phyloP scores from a whole-genome alignment of 2,329 filamentous ascomycete genomes.

The Xylariomycetidae sp. region DNA sequence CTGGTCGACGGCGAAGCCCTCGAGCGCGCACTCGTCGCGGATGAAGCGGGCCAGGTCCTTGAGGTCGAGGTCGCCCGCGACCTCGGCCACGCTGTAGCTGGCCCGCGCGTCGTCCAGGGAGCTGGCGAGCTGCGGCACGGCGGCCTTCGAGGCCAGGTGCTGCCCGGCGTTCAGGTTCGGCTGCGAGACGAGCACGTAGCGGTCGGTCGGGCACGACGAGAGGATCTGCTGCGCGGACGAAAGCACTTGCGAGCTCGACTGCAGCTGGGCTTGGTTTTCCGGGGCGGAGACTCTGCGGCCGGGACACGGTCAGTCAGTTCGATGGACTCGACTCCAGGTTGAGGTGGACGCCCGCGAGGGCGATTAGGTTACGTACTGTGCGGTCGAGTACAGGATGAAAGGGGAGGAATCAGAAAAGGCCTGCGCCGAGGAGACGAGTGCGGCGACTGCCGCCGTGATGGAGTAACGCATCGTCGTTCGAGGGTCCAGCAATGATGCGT shows the following conservation, averaged over 20 bases:
- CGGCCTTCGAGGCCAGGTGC: constrained; percentile 45
- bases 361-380: constrained; percentile 54
- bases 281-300: too few species aligned
- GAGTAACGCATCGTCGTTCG: constrained; percentile 56
- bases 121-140: constrained; percentile 43
- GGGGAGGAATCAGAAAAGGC: constrained; percentile 86
- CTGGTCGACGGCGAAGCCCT: constrained; percentile 33
- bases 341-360: too few species aligned
- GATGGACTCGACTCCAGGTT: too few species aligned
- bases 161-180: constrained; percentile 68
- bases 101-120: constrained; percentile 32
- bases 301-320: too few species aligned
- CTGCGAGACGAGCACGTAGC: constrained; percentile 74
- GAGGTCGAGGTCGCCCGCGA: constrained; percentile 43
- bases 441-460: constrained; percentile 43
- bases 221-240: constrained; percentile 46
- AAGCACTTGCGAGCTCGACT: constrained; percentile 40
- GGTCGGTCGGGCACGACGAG: constrained; percentile 62
- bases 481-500: too few species aligned
- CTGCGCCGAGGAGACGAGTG: constrained; percentile 51
- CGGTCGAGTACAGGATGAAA: constrained; percentile 81
- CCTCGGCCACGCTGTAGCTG: constrained; percentile 48
- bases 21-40: constrained; percentile 37
- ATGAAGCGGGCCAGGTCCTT: constrained; percentile 39
- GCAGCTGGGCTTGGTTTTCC: constrained; percentile 33